phyloP scores from a whole-genome alignment of 805 yeast genomes.

The Phaffomyces opuntiae region DNA sequence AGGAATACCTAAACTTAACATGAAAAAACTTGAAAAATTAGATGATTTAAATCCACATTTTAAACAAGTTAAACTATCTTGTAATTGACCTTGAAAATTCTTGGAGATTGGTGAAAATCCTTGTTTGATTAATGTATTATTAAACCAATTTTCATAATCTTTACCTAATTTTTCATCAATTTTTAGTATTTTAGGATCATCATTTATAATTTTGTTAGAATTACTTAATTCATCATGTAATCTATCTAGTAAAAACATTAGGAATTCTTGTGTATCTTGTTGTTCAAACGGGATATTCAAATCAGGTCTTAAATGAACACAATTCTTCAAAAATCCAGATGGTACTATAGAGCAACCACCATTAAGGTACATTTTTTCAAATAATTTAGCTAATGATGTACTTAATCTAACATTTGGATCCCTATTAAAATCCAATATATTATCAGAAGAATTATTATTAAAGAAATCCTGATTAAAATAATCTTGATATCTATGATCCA shows the following conservation, averaged over 20 bases:
- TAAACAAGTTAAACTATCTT: conserved; percentile 54
- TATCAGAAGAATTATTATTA: conserved; percentile 14
- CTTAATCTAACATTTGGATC: conserved; percentile 24
- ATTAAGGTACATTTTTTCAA: conserved; percentile 49
- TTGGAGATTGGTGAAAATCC: conserved; percentile 64
- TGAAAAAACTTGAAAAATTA: conserved; percentile 55
- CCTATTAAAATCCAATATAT: neutral
- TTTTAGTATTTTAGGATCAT: conserved; percentile 30
- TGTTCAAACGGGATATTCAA: conserved; percentile 66
- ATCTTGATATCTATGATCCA: conserved; percentile 35
- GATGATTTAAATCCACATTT: conserved; percentile 56
- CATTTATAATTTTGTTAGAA: conserved; percentile 29
- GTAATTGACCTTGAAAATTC: conserved; percentile 67
- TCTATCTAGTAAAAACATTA: conserved; percentile 58
- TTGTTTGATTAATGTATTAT: conserved; percentile 42
- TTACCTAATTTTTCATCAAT: conserved; percentile 28
- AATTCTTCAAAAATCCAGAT: conserved; percentile 47
- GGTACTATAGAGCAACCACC: conserved; percentile 63
- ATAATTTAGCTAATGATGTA: conserved; percentile 45
- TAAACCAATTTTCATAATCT: conserved; percentile 60
- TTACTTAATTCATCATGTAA: conserved; percentile 59
- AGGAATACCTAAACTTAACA: conserved; percentile 59
- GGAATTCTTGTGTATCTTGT: conserved; percentile 76
- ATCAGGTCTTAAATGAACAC: conserved; percentile 54
- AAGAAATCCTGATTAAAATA: conserved; percentile 30